A percentile compares a stretch with the other conserved stretches of the same genome.
phyloP scores from a whole-genome alignment of 192 early-diverging fungal genomes.

The Phycomyces nitens region DNA sequence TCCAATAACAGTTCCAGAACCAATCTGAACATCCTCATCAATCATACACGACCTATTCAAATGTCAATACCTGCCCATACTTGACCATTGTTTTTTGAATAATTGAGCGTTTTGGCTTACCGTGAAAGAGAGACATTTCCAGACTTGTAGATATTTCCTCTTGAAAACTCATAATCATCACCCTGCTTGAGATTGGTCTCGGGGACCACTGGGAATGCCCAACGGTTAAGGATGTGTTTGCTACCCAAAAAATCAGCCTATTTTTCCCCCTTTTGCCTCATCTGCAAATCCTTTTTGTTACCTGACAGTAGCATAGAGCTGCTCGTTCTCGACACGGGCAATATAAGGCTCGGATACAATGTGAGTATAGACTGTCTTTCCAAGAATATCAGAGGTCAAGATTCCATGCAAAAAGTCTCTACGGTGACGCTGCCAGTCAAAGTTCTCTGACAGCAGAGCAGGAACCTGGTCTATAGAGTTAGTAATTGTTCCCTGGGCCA shows the following conservation, averaged over 20 bases:
- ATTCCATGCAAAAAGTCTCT: conserved; percentile 89
- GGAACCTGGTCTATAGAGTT: conserved; percentile 55
- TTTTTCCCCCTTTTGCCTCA: neutral
- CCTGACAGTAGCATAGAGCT: conserved; percentile 75
- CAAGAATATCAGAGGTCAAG: conserved; percentile 80
- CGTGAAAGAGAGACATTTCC: conserved; percentile 68
- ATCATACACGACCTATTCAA: conserved; percentile 56
- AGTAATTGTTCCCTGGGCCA: neutral
- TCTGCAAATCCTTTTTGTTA: conserved; percentile 24
- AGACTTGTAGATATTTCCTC: conserved; percentile 86
- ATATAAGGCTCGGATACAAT: conserved; percentile 66
- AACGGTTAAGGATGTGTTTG: conserved; percentile 84
- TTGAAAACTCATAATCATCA: conserved; percentile 66
- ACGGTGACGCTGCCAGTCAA: conserved; percentile 92
- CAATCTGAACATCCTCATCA: conserved; percentile 80
- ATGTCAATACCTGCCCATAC: neutral
- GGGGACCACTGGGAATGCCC: conserved; percentile 93
- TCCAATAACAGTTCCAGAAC: conserved; percentile 70
- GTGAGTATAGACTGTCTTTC: conserved; percentile 84
- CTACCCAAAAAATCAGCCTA: conserved; percentile 29
- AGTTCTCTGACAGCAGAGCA: conserved; percentile 93
- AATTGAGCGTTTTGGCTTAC: conserved; percentile 13
- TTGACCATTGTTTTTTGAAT: too few relatives aligned
- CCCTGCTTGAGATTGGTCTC: conserved; percentile 77
- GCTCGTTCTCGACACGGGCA: conserved; percentile 61